These are phyloP conservation scores for Martiniozyma asiatica DNA, from an alignment of 1,139 yeast species.

Conservation along the genomic window DNA sequence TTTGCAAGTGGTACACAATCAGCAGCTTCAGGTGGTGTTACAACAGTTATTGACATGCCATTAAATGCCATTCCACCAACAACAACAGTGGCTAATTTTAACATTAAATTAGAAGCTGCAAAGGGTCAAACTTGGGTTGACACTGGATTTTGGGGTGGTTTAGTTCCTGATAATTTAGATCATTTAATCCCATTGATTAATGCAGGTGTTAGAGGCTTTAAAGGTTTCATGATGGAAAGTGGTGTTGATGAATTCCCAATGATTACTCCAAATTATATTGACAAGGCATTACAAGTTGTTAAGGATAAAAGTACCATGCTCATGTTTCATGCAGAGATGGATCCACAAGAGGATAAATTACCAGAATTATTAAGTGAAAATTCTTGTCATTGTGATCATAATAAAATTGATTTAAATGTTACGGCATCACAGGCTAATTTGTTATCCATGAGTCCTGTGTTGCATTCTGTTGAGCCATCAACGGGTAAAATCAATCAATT, in stretches of 20 bases:
- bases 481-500: conserved; percentile 36
- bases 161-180: conserved; percentile 63
- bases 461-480: conserved; percentile 48
- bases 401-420: conserved; percentile 7
- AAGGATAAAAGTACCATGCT: conserved; percentile 54
- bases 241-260: conserved; percentile 95
- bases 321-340: conserved; percentile 93
- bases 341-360: conserved; percentile 21
- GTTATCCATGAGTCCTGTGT: conserved; percentile 39
- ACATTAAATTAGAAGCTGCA: conserved; percentile 67
- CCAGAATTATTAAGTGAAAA: conserved; percentile 3
- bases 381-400: conserved; percentile 1
- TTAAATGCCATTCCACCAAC: conserved; percentile 93
- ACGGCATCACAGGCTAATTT: conserved; percentile 40
- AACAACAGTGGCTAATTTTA: conserved; percentile 66
- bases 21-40: conserved; percentile 92
- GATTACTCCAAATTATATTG: conserved; percentile 49
- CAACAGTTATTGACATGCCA: conserved; percentile 94
- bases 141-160: conserved; percentile 94
- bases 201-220: conserved; percentile 86
- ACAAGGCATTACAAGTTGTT: conserved; percentile 51
- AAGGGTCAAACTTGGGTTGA: conserved; percentile 81
- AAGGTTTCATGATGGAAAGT: conserved; percentile 80
- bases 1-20: conserved; percentile 87
- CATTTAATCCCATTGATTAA: conserved; percentile 63